phyloP scores from a whole-genome alignment of 1,139 yeast genomes.

The Sugiyamaella pinicola region DNA sequence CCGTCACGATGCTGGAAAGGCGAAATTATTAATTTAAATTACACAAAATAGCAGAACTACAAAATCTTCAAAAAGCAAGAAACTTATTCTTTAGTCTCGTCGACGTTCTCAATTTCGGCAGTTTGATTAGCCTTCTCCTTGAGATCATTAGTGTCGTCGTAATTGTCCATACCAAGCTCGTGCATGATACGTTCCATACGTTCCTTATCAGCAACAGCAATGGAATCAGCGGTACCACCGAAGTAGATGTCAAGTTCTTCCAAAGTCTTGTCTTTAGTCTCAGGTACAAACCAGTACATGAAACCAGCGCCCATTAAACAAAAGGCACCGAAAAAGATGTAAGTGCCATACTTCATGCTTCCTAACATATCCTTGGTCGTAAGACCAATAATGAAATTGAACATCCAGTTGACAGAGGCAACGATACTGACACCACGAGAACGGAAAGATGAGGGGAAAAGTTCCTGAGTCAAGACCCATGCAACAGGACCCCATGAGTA shows the following conservation, averaged over 20 bases:
- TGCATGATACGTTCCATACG: conserved; percentile 36
- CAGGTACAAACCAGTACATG: conserved; percentile 50
- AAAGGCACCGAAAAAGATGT: conserved; percentile 51
- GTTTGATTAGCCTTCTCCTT: conserved; percentile 15
- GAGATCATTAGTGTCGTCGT: conserved; percentile 18
- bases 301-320: conserved; percentile 33
- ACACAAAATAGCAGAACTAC: neutral
- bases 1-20: no score
- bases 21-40: no score
- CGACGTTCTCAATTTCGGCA: conserved; percentile 9
- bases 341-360: conserved; percentile 47
- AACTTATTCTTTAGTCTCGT: neutral
- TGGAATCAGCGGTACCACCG: conserved; percentile 31
- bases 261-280: conserved; percentile 51
- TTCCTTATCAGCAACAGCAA: conserved; percentile 34
- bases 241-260: conserved; percentile 49
- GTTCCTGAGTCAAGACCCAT: conserved; percentile 78
- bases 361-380: conserved; percentile 50
- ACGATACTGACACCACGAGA: conserved; percentile 70
- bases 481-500: conserved; percentile 80
- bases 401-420: conserved; percentile 80
- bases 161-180: conserved; percentile 31
- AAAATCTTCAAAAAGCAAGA: no score
- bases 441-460: conserved; percentile 69
- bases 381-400: conserved; percentile 63